A percentile compares a stretch with the other conserved stretches of the same genome.
Evolutionary conservation across 2,329 filamentous ascomycete genomes (phyloP).

Genomic region (Lachnellula occidentalis): DNA sequence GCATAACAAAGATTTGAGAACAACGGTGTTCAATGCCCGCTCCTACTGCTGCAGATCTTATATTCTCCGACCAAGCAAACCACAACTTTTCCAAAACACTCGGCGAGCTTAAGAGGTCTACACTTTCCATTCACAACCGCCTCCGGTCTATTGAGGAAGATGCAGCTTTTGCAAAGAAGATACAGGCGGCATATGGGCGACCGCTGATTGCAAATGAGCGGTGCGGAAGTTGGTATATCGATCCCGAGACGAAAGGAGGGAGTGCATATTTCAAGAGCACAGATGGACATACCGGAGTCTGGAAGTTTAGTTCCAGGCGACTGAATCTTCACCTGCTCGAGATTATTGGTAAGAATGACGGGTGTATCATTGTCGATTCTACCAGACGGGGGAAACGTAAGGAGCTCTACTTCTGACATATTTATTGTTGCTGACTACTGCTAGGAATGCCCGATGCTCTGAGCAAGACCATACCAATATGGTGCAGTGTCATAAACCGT

Average conservation of each 20-base stretch:
- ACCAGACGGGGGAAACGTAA: conserved; percentile 82
- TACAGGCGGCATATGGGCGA: conserved; percentile 49
- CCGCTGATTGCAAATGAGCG: conserved; percentile 89
- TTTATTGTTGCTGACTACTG: conserved; percentile 14
- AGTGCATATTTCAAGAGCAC: conserved; percentile 98
- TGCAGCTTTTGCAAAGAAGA: conserved; percentile 63
- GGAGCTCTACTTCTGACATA: conserved; percentile 17
- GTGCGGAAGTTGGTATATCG: conserved; percentile 93
- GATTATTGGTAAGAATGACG: conserved; percentile 59
- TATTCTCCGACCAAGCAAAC: conserved; percentile 44
- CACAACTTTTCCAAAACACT: conserved; percentile 66
- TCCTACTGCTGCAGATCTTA: conserved; percentile 41
- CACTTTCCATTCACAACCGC: conserved; percentile 75
- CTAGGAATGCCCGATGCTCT: conserved; percentile 86
- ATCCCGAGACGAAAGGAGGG: conserved; percentile 55
- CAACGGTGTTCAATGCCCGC: conserved; percentile 17
- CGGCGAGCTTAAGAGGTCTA: conserved; percentile 66
- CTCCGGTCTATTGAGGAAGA: conserved; percentile 74
- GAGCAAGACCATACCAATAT: conserved; percentile 89
- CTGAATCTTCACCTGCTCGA: conserved; percentile 78
- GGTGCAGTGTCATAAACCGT: conserved; percentile 82
- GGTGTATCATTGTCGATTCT: conserved; percentile 85
- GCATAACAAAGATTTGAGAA: not conserved
- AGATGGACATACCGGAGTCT: conserved; percentile 85
- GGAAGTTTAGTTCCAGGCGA: conserved; percentile 80